Percentiles rank a stretch among this genome's conserved stretches.
Conservation (phyloP, 257 asterid genomes). For the Solanum arcanum region DNA sequence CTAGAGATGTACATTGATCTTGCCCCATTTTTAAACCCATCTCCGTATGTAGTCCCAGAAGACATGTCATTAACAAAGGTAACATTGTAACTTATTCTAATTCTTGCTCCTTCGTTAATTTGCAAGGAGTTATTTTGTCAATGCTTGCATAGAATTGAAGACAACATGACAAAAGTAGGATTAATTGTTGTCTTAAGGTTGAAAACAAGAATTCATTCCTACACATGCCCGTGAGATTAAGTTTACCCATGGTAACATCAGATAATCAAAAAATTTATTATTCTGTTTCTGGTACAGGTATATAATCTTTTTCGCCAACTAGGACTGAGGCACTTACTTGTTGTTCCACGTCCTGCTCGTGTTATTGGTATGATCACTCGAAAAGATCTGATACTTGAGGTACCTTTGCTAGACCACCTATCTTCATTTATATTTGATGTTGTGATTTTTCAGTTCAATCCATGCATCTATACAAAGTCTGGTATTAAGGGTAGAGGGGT, state of each 20-base stretch:
- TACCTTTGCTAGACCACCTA: constrained; percentile 13
- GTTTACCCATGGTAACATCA: not conserved
- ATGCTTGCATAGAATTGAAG: not conserved
- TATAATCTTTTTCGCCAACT: constrained; percentile 94
- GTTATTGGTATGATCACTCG: constrained; percentile 89
- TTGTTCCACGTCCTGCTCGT: constrained; percentile 96
- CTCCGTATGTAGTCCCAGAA: constrained; percentile 93
- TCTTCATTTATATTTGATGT: not conserved
- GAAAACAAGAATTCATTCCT: not conserved
- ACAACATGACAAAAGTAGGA: not conserved
- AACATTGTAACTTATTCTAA: not conserved
- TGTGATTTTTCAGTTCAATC: not conserved
- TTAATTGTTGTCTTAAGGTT: not conserved
- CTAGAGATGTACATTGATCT: constrained; percentile 95
- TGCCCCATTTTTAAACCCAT: constrained; percentile 81
- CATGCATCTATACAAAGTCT: not conserved
- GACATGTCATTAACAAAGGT: constrained; percentile 99
- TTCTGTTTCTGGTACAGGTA: constrained; percentile 47
- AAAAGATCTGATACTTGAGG: constrained; percentile 92
- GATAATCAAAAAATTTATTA: not conserved
- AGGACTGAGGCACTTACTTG: constrained; percentile 84
- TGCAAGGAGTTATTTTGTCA: not conserved
- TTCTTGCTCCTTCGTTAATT: not conserved
- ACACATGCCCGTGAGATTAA: not conserved
- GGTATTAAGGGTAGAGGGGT: not conserved